These are phyloP conservation scores for Rhododendron kiyosumense DNA, from an alignment of 148 eudicot genomes.

Conservation along the genomic window DNA sequence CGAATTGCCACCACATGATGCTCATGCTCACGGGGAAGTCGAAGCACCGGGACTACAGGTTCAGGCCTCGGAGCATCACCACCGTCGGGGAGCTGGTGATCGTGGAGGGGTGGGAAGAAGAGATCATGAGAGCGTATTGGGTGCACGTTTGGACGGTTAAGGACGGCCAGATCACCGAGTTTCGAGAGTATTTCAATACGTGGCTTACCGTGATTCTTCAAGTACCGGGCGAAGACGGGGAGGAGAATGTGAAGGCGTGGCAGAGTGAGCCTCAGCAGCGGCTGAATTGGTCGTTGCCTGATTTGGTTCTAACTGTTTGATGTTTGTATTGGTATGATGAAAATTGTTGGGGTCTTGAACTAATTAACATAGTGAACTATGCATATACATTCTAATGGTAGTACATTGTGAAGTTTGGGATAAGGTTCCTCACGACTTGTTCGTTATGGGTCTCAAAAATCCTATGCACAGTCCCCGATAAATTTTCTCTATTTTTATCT, in stretches of 20 bases:
- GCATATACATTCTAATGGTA: not conserved
- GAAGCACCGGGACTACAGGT: not conserved
- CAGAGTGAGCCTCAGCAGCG: conserved; percentile 6
- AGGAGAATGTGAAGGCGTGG: not conserved
- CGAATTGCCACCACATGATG: conserved; percentile 8
- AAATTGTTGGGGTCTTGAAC: not conserved
- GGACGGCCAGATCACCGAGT: not conserved
- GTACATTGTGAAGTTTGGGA: not conserved
- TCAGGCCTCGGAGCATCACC: conserved; percentile 3
- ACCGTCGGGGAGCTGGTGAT: not conserved
- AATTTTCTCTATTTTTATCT: too few species aligned
- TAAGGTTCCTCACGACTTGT: not conserved
- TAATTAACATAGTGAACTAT: not conserved
- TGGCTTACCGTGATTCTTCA: conserved; percentile 2
- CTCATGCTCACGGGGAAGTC: conserved; percentile 1
- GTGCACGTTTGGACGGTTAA: conserved; percentile 5
- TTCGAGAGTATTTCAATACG: not conserved
- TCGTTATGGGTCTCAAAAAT: too few species aligned
- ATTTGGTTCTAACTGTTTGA: conserved; percentile 3
- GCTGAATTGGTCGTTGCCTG: not conserved
- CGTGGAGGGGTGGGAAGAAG: conserved; percentile 1
- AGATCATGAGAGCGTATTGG: not conserved
- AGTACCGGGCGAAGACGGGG: not conserved
- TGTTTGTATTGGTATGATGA: not conserved
- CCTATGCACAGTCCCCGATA: too few species aligned